Percentiles rank a stretch among this genome's conserved stretches.
phyloP scores from a whole-genome alignment of 2,329 filamentous ascomycete species.

The Xylaria polymorpha region DNA sequence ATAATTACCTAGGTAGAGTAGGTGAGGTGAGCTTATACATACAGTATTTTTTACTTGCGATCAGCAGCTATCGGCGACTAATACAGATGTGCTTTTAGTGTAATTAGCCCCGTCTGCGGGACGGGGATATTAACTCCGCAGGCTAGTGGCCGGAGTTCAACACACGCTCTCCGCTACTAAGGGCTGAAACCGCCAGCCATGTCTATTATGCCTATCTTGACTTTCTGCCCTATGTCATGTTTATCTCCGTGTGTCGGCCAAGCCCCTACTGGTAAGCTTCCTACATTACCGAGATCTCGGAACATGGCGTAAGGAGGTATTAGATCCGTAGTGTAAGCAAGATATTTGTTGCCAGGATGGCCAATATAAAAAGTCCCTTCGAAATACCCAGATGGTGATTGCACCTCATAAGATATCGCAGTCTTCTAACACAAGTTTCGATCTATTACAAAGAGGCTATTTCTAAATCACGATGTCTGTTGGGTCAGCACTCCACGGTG shows the following conservation, averaged over 20 bases:
- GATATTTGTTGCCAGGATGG: not conserved
- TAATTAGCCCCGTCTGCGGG: not conserved
- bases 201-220: not conserved
- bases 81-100: conserved; percentile 1
- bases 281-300: not conserved
- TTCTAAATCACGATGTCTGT: conserved; percentile 16
- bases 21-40: conserved; percentile 2
- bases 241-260: not conserved
- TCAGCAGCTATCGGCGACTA: not conserved
- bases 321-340: not conserved
- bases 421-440: not conserved
- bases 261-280: not conserved
- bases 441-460: not conserved
- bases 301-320: not conserved
- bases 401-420: not conserved
- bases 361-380: conserved; percentile 4
- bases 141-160: not conserved
- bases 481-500: conserved; percentile 22
- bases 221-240: not conserved
- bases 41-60: not conserved
- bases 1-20: conserved; percentile 1
- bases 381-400: not conserved
- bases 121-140: conserved; percentile 35
- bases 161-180: not conserved
- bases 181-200: not conserved